Conservation (phyloP, 2,329 filamentous ascomycete species). For the Fusarium sp. region DNA sequence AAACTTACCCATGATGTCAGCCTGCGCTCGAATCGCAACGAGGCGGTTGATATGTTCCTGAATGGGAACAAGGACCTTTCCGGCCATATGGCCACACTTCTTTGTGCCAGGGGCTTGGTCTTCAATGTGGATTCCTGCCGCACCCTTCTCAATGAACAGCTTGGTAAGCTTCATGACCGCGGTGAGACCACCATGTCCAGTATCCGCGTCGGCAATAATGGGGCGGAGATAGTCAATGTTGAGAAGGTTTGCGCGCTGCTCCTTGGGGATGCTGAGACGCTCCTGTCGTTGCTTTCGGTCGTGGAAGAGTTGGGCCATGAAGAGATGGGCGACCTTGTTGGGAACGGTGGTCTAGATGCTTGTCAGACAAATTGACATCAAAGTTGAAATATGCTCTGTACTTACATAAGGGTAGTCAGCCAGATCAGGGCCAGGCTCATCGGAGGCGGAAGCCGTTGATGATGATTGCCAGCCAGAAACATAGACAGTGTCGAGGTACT, state of each 20-base stretch:
- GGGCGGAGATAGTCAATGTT: slow-evolving; percentile 95
- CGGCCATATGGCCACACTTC: slow-evolving; percentile 99
- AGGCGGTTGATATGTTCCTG: slow-evolving; percentile 98
- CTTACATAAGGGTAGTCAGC: slow-evolving; percentile 94
- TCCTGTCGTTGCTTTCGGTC: slow-evolving; percentile 99
- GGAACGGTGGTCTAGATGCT: slow-evolving; percentile 89
- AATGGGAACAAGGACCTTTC: slow-evolving; percentile 96
- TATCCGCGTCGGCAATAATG: slow-evolving; percentile 97
- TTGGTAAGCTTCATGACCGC: slow-evolving; percentile 99
- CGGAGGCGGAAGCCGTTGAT: slow-evolving; percentile 91
- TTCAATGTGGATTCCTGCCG: slow-evolving; percentile 98
- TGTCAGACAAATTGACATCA: slow-evolving; percentile 10
- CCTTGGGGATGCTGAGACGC: slow-evolving; percentile 79
- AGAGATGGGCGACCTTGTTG: slow-evolving; percentile 97
- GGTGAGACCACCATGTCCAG: slow-evolving; percentile 96
- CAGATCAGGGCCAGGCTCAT: slow-evolving; percentile 97
- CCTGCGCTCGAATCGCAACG: slow-evolving; percentile 95
- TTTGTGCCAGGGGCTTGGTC: slow-evolving; percentile 98
- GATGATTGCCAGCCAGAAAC: slow-evolving; percentile 99
- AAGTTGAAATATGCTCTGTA: slow-evolving; percentile 19
- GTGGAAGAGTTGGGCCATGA: slow-evolving; percentile 99
- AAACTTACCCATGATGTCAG: slow-evolving; percentile 90
- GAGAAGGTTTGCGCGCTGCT: slow-evolving; percentile 75
- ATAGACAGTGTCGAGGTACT: slow-evolving; percentile 98
- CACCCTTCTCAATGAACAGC: slow-evolving; percentile 95